Base-by-base conservation (phyloP, 495 filamentous ascomycete genomes). In the Penicilliopsis zonata region DNA sequence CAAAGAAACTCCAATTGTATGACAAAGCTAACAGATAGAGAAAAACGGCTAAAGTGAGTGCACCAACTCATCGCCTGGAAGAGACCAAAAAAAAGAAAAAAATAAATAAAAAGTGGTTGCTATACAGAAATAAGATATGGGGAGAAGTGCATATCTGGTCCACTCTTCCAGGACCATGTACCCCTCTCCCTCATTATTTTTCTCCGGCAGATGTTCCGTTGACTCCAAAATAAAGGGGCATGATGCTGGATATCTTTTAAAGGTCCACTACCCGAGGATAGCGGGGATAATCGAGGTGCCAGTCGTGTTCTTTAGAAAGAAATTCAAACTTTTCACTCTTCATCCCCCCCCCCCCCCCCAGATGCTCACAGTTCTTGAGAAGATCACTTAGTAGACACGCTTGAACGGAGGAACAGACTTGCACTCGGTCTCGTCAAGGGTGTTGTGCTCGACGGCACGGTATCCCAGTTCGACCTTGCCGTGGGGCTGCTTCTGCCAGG, bases 341-440 rank as follows among this genome's bases (percentile, higher is more conserved):
- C n/a, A n/a, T n/a, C n/a, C n/a, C n/a, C n/a, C n/a, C n/a, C n/a
- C n/a, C n/a, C n/a, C n/a, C n/a, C n/a, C n/a, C n/a, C n/a, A n/a
- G n/a, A n/a, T n/a, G n/a, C n/a, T n/a, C n/a, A n/a, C n/a, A n/a
- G n/a, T n/a, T n/a, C n/a, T n/a, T n/a, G n/a, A n/a, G 27, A 36
- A 14, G 13, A 19, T 9, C 36, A 15, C 27, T 46, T 81, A 84
- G 63, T 86, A 86, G 37, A 72, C 69, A 71, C 81, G 76, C 75
- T 86, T 84, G 70, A 88, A 85, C 17, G 84, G 84, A 40, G 82
- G 83, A 35, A 92, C 82, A 31, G 80, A 58, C 67, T 80, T 78
- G 73, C 86, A 94, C 70, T 94, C 85, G 37, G 66, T 74, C 69
- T 83, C 84, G 55, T 94, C 86, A 42, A 94, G 65, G 13, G 86